phyloP scores from a whole-genome alignment of 2,329 filamentous ascomycete species.

The Lachnellula willkommii region DNA sequence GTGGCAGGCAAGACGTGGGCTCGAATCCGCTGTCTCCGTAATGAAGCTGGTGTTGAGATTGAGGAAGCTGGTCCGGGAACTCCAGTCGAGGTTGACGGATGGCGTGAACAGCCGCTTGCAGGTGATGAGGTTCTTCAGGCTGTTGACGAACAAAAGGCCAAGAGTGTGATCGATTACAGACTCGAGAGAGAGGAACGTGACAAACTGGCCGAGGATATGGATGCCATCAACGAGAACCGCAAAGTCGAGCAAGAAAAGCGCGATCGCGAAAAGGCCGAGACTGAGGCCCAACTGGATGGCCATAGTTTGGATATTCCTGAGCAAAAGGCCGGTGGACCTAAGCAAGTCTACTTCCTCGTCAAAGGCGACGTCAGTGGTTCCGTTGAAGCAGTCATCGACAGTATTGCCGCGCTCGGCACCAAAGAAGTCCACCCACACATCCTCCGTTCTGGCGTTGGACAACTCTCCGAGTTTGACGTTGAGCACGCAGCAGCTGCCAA shows the following conservation, averaged over 20 bases:
- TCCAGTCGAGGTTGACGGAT: constrained; percentile 91
- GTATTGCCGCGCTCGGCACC: constrained; percentile 73
- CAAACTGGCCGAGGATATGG: constrained; percentile 61
- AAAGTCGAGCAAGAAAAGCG: constrained; percentile 52
- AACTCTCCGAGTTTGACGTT: constrained; percentile 79
- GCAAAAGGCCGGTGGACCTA: constrained; percentile 38
- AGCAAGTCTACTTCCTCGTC: constrained; percentile 72
- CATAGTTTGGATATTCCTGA: constrained; percentile 27
- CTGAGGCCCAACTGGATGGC: constrained; percentile 30
- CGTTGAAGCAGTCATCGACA: constrained; percentile 80
- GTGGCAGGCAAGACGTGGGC: constrained; percentile 88
- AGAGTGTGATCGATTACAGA: constrained; percentile 71
- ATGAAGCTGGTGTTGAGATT: constrained; percentile 73
- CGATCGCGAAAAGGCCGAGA: constrained; percentile 54
- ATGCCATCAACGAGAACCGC: constrained; percentile 68
- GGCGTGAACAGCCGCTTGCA: constrained; percentile 79
- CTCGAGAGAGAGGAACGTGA: constrained; percentile 65
- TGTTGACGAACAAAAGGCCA: constrained; percentile 69
- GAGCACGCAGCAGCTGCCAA: constrained; percentile 76
- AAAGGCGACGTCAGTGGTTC: constrained; percentile 93
- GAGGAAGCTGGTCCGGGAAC: constrained; percentile 76
- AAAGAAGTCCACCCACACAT: constrained; percentile 75
- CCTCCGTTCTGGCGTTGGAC: constrained; percentile 71
- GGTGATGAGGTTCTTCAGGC: constrained; percentile 87
- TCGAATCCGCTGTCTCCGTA: constrained; percentile 74